Conservation (phyloP, 345 rosid genomes). For the Populus euphratica region DNA sequence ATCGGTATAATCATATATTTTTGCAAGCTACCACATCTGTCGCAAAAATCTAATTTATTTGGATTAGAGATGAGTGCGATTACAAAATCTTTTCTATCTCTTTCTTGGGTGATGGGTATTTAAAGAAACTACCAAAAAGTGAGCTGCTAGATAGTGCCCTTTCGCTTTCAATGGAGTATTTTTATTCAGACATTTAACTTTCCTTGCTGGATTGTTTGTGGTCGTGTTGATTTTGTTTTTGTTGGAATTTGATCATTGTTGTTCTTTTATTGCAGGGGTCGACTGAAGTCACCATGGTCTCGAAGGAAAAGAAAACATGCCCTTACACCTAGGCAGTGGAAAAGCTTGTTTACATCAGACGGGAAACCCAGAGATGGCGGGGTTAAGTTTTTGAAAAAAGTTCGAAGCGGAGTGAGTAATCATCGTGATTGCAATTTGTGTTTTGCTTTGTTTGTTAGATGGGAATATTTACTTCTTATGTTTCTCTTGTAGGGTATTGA, state of each 20-base stretch:
- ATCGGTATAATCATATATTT: neutral
- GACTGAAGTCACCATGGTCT: constrained; percentile 87
- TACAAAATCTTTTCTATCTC: neutral
- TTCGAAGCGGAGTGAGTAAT: constrained; percentile 80
- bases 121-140: neutral
- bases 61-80: neutral
- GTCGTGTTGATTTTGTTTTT: neutral
- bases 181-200: no score
- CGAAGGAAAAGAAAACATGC: constrained; percentile 67
- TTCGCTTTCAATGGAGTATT: neutral
- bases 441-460: constrained; percentile 11
- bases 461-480: constrained; percentile 12
- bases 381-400: constrained; percentile 74
- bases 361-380: constrained; percentile 81
- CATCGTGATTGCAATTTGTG: neutral
- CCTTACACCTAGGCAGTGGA: constrained; percentile 75
- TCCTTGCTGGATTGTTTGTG: no score
- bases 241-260: neutral
- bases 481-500: constrained; percentile 68
- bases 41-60: neutral
- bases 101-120: no score
- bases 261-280: constrained; percentile 42
- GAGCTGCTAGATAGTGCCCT: neutral
- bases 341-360: constrained; percentile 55
- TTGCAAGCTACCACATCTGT: neutral